Conservation (phyloP, 495 filamentous ascomycete species). For the Daldinia bambusicola region DNA sequence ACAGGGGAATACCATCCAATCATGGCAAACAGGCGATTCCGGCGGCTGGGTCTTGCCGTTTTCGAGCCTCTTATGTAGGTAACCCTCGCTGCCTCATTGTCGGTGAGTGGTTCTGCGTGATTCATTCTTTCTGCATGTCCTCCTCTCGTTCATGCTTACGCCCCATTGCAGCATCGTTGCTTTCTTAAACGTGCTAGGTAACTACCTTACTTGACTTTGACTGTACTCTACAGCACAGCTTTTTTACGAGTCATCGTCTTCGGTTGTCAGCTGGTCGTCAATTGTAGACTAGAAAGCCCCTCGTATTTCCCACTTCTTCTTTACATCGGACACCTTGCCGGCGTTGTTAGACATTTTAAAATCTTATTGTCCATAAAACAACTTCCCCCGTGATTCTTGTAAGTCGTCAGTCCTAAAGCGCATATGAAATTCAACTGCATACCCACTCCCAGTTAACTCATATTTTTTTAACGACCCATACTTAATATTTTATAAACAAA, state of each 20-base stretch:
- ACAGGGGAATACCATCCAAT: slow-evolving; percentile 32
- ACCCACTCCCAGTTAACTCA: background rate
- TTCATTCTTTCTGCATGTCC: slow-evolving; percentile 21
- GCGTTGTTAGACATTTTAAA: slow-evolving; percentile 39
- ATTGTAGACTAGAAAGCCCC: slow-evolving; percentile 23
- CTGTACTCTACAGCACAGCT: background rate
- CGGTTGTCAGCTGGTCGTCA: background rate
- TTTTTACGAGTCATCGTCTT: slow-evolving; percentile 17
- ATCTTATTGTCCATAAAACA: slow-evolving; percentile 8
- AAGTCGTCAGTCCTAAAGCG: slow-evolving; percentile 22
- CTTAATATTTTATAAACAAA: background rate
- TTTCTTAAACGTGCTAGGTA: slow-evolving; percentile 5
- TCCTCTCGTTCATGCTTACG: slow-evolving; percentile 34
- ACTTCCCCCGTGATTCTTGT: slow-evolving; percentile 4
- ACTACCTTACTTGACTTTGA: no score
- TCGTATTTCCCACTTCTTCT: slow-evolving; percentile 18
- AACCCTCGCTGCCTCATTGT: slow-evolving; percentile 38
- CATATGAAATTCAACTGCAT: slow-evolving; percentile 1
- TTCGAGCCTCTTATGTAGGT: slow-evolving; percentile 37
- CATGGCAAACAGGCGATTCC: slow-evolving; percentile 36
- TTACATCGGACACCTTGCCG: slow-evolving; percentile 23
- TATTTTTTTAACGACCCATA: background rate
- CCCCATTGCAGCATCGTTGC: slow-evolving; percentile 1
- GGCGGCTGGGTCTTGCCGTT: slow-evolving; percentile 23
- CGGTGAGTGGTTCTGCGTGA: slow-evolving; percentile 35